A percentile compares a stretch with the other conserved stretches of the same genome.
Conservation (phyloP, 2,329 filamentous ascomycete genomes). For the Curvularia spicifera region DNA sequence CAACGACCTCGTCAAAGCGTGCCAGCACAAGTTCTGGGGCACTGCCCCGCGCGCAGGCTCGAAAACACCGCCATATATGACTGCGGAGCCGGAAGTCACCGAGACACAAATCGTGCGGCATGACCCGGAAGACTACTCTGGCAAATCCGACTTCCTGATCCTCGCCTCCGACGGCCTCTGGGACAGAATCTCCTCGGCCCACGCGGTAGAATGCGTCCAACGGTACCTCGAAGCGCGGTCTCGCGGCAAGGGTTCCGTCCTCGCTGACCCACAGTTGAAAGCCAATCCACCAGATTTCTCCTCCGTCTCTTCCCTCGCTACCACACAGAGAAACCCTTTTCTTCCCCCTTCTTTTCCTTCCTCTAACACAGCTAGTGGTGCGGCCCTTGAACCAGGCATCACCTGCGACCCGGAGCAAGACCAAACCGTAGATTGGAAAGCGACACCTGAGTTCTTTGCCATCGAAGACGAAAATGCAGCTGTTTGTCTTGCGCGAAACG, state of each 20-base stretch:
- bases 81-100: slow-evolving; percentile 69
- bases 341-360: background rate
- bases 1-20: slow-evolving; percentile 54
- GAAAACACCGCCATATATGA: slow-evolving; percentile 70
- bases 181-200: slow-evolving; percentile 63
- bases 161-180: slow-evolving; percentile 72
- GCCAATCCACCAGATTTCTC: slow-evolving; percentile 18
- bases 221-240: slow-evolving; percentile 59
- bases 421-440: slow-evolving; percentile 51
- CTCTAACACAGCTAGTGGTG: background rate
- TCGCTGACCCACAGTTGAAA: slow-evolving; percentile 23
- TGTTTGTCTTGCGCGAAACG: slow-evolving; percentile 60
- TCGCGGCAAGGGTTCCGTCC: slow-evolving; percentile 29
- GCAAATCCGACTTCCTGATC: slow-evolving; percentile 64
- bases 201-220: slow-evolving; percentile 65
- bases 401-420: slow-evolving; percentile 45
- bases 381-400: slow-evolving; percentile 40
- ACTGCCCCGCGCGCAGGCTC: slow-evolving; percentile 54
- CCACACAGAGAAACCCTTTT: background rate
- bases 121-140: slow-evolving; percentile 21
- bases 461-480: slow-evolving; percentile 61
- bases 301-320: background rate
- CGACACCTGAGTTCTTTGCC: slow-evolving; percentile 54
- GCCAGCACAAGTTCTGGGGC: slow-evolving; percentile 59
- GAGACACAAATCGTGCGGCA: slow-evolving; percentile 59